Evolutionary conservation across 768 basidiomycete species (phyloP).

Genomic region (Calocera viscosa): DNA sequence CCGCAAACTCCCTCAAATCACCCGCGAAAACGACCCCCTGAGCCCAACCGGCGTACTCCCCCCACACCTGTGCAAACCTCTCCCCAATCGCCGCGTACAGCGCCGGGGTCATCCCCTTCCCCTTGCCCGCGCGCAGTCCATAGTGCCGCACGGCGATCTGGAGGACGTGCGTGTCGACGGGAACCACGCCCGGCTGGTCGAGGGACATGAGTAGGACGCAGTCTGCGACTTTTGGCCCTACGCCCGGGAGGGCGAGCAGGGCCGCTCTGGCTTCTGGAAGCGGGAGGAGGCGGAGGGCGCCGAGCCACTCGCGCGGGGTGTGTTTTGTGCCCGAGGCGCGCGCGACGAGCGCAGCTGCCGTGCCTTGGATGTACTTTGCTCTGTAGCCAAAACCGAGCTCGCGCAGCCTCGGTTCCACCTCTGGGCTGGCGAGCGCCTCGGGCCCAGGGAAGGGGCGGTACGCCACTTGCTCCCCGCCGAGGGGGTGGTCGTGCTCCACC

Average conservation of each 20-base stretch:
- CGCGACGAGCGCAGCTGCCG: slow-evolving; percentile 64
- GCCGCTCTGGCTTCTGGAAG: slow-evolving; percentile 57
- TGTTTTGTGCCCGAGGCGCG: not conserved
- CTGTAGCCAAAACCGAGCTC: slow-evolving; percentile 90
- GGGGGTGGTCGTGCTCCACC: slow-evolving; percentile 29
- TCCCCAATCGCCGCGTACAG: slow-evolving; percentile 60
- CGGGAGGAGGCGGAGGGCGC: slow-evolving; percentile 35
- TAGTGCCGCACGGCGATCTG: slow-evolving; percentile 79
- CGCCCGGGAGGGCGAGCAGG: slow-evolving; percentile 73
- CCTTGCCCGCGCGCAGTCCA: slow-evolving; percentile 38
- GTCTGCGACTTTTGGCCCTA: slow-evolving; percentile 94
- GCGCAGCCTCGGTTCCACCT: slow-evolving; percentile 53
- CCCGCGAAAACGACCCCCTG: slow-evolving; percentile 45
- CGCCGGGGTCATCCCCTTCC: slow-evolving; percentile 51
- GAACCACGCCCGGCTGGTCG: slow-evolving; percentile 78
- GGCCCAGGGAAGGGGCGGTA: slow-evolving; percentile 85
- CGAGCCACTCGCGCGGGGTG: slow-evolving; percentile 44
- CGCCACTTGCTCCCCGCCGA: slow-evolving; percentile 27
- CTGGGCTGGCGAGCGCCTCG: slow-evolving; percentile 44
- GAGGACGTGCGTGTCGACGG: slow-evolving; percentile 90
- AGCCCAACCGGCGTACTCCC: slow-evolving; percentile 79
- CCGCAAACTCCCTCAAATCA: not conserved
- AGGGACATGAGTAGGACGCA: slow-evolving; percentile 87
- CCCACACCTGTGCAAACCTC: slow-evolving; percentile 58
- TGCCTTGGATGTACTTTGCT: slow-evolving; percentile 75